Evolutionary conservation across 805 yeast genomes (phyloP), one percentile per base, ranked within the genome.

Genomic region (Jamesozyma piceae): DNA sequence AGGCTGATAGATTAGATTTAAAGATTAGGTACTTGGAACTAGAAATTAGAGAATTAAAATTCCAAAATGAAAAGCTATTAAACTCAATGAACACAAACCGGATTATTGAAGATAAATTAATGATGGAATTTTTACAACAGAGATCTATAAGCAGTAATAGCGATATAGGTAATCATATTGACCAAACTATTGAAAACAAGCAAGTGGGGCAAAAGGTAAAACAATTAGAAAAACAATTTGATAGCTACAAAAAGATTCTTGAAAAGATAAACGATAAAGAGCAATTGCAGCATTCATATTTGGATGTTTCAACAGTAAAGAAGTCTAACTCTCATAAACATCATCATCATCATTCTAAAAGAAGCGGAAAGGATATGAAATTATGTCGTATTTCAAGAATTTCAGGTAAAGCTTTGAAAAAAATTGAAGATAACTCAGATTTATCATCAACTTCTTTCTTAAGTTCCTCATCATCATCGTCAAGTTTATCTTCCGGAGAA

Each of bases 21-120:
- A 58, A 59, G 44, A 58, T 61, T 40, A 60, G 59, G 34, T 57
- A 58, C 36, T 43, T 62, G 38, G 65, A 63, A 44, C 22, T 62
- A 13, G 58, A 62, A 35, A 58, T 62, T 15, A 52, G 51, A 30
- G 66, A 63, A 37, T 43, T 63, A 26, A 60, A 52, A 47, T 39
- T 61, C 27, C 64, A 60, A 32, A 63, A 63, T 46, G 62, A 60
- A 39, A 58, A 57, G 42, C 38, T 62, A 31, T 49, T 60, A 21
- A 53, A 54, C 34, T 52, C 64, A 4, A 53, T 62, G 33, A 51
- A 51, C 11, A 47, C 49, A 5, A 55, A 53, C 32, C 49, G 56
- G 31, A 45, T 52, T n/a, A 47, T 51, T 10, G 60, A 58, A 39
- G 60, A 58, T 31, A 50, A 46, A 29, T 48, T 52, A 40, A 46